phyloP scores from a whole-genome alignment of 331 rosid genomes.

The Arachis monticola region DNA sequence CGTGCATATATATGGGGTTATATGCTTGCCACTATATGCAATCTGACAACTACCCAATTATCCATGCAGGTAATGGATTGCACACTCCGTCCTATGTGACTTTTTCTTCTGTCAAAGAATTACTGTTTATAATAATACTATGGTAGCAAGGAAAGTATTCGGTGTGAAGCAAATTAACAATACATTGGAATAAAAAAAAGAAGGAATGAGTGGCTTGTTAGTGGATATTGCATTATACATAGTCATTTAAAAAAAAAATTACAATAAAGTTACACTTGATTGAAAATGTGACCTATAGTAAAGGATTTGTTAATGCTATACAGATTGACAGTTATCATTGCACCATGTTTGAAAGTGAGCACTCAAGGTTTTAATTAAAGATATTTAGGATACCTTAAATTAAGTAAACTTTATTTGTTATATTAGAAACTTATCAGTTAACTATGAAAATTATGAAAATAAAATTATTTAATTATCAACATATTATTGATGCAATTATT shows the following conservation, averaged over 20 bases:
- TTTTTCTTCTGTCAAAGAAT: constrained; percentile 22
- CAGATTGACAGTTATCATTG: constrained; percentile 40
- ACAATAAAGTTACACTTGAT: constrained; percentile 34
- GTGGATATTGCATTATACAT: constrained; percentile 49
- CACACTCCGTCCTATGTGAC: constrained; percentile 25
- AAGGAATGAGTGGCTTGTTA: constrained; percentile 28
- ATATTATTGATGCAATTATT: too few species aligned
- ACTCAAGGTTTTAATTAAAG: neutral
- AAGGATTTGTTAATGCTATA: constrained; percentile 39
- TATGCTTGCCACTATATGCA: constrained; percentile 39
- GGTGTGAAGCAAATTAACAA: constrained; percentile 23
- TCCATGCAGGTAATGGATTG: constrained; percentile 43
- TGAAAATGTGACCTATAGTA: constrained; percentile 41
- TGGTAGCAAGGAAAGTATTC: constrained; percentile 18
- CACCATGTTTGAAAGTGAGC: constrained; percentile 33
- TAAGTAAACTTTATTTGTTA: neutral
- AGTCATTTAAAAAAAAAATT: constrained; percentile 1
- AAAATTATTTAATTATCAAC: too few species aligned
- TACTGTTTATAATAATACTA: constrained; percentile 31
- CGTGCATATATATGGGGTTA: constrained; percentile 35
- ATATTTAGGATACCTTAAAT: neutral
- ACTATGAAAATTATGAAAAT: too few species aligned
- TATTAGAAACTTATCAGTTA: neutral
- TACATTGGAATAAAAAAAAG: constrained; percentile 3
- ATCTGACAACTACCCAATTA: constrained; percentile 13